Base-by-base conservation (phyloP, 371 early-diverging fungal genomes). In the Polyrhizophydium stewartii region DNA sequence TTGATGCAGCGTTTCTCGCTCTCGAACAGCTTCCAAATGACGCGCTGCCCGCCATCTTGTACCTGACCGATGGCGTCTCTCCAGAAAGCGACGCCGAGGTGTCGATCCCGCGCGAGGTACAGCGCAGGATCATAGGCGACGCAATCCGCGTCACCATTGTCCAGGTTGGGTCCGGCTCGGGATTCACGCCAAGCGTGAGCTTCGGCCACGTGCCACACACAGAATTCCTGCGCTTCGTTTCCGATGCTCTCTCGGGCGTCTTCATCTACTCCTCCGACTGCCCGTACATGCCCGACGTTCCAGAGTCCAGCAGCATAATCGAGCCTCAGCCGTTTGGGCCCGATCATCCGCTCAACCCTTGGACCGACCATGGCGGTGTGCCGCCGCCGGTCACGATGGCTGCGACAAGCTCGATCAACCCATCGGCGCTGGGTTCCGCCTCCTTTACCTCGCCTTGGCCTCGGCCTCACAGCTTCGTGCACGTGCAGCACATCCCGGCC, bases 151-250 rank as follows among this genome's bases (percentile, higher is more conserved):
- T 90, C 58, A 86, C 84, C 16, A 75, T 94, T 22, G 81, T 96
- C 31, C 97, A 94, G 70, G 82, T 93, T 10, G 95, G 96, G 0
- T 88, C 86, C 5, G 60, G 74, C 27, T 75, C 83, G 22, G 91
- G 90, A 5, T 90, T 87, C 61, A 78, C 83, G 50, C 90, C 92
- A 12, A 83, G 83, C 32, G 83, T 85, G 46, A 89, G 89, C 59
- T 89, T 92, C 73, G 96, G 96, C 0, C 88, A 89, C 52, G 87
- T 94, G 7, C 87, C 89, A 40, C 93, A 96, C 67, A 92, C 85
- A 58, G 95, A 94, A 65, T 82, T 88, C 24, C 74, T 95, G 7
- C 73, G 89, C 21, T 94, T 89, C 66, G 70, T 94, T 24, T 86
- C 94, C 0, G 81, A 81, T 12, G 84, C 92, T 12, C 85, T 92